Evolutionary conservation across 805 yeast species (phyloP).

Genomic region (Ogataea nitratoaversa): DNA sequence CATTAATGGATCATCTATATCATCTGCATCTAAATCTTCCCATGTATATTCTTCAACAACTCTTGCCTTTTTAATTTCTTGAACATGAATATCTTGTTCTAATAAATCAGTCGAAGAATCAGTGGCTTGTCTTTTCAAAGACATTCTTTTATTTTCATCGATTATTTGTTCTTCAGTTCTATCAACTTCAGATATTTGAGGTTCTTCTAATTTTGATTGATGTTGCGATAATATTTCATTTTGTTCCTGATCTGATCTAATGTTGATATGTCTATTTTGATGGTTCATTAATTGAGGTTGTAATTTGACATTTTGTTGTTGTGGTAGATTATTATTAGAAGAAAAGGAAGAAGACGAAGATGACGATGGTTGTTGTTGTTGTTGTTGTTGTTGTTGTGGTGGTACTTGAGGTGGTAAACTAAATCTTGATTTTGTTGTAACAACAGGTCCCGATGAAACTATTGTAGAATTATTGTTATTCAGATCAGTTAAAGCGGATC

Average conservation of each 20-base stretch:
- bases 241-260: slow-evolving; percentile 11
- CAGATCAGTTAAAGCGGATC: slow-evolving; percentile 28
- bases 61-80: slow-evolving; percentile 29
- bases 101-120: slow-evolving; percentile 43
- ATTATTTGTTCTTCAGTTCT: slow-evolving; percentile 24
- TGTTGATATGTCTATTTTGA: slow-evolving; percentile 9
- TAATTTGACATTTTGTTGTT: neutral
- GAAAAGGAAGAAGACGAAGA: too few relatives aligned
- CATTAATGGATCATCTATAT: slow-evolving; percentile 74
- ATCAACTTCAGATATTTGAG: slow-evolving; percentile 13
- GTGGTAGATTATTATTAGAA: too few relatives aligned
- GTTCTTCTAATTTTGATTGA: slow-evolving; percentile 2
- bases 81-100: slow-evolving; percentile 21
- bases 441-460: slow-evolving; percentile 1
- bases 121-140: slow-evolving; percentile 51
- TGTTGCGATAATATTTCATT: slow-evolving; percentile 1
- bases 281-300: slow-evolving; percentile 9
- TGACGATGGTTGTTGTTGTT: slow-evolving; percentile 1
- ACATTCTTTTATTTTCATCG: slow-evolving; percentile 30
- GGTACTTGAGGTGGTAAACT: slow-evolving; percentile 15
- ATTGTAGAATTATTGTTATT: slow-evolving; percentile 16
- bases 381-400: slow-evolving; percentile 9
- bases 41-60: slow-evolving; percentile 43
- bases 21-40: slow-evolving; percentile 74
- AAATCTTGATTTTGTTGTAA: slow-evolving; percentile 11